Evolutionary conservation across 345 rosid species (phyloP).

Genomic region (Salix viminalis): DNA sequence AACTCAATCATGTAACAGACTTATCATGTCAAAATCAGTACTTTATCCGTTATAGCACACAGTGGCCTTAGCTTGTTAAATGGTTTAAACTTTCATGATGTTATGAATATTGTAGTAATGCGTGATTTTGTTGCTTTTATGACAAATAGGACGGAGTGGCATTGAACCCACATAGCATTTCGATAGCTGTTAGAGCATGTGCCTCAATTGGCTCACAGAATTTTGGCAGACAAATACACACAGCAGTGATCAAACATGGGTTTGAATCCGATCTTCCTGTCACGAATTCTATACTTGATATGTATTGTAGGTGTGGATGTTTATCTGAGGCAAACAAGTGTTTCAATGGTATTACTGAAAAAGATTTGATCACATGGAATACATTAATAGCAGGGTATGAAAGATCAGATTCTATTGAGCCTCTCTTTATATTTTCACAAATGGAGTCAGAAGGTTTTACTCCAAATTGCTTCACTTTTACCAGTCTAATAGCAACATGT

Average conservation of each 20-base stretch:
- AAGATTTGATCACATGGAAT: slow-evolving; percentile 80
- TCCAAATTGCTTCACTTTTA: slow-evolving; percentile 76
- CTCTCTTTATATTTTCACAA: slow-evolving; percentile 52
- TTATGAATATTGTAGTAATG: not conserved
- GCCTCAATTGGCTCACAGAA: slow-evolving; percentile 51
- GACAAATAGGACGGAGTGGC: slow-evolving; percentile 55
- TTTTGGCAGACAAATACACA: slow-evolving; percentile 67
- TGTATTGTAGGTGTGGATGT: slow-evolving; percentile 78
- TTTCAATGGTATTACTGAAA: slow-evolving; percentile 68
- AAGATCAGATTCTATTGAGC: slow-evolving; percentile 45
- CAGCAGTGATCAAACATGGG: slow-evolving; percentile 51
- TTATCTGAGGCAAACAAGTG: slow-evolving; percentile 52
- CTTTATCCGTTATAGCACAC: not conserved
- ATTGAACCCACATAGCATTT: slow-evolving; percentile 58
- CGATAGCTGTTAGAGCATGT: slow-evolving; percentile 82
- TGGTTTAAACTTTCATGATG: not conserved
- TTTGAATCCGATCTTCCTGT: slow-evolving; percentile 66
- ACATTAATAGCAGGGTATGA: slow-evolving; percentile 73
- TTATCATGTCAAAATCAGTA: not conserved
- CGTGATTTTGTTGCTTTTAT: slow-evolving; percentile 8
- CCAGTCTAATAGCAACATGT: slow-evolving; percentile 68
- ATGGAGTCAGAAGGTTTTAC: slow-evolving; percentile 61
- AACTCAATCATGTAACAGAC: not conserved
- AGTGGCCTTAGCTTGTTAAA: not conserved
- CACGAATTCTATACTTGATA: slow-evolving; percentile 78